These are phyloP conservation scores for Botrytis medusae DNA, from an alignment of 2,329 filamentous ascomycete genomes.

Conservation along the genomic window DNA sequence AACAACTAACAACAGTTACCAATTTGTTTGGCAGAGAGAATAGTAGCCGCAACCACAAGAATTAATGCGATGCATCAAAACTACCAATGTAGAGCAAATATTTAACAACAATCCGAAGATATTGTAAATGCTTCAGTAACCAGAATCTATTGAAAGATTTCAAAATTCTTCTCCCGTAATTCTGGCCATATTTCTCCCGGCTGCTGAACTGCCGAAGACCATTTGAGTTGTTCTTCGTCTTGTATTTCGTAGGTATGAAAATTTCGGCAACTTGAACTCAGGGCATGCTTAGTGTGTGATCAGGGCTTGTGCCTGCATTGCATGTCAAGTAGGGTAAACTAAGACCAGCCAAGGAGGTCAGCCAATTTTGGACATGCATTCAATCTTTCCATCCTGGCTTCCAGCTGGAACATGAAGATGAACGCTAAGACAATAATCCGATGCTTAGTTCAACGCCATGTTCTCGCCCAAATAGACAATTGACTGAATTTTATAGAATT, in stretches of 20 bases:
- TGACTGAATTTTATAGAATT: neutral
- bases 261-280: neutral
- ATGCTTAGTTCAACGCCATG: neutral
- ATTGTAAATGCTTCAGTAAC: neutral
- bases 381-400: neutral
- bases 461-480: neutral
- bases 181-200: neutral
- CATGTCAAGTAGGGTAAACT: neutral
- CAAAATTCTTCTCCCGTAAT: neutral
- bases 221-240: neutral
- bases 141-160: neutral
- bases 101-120: neutral
- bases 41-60: slow-evolving; percentile 2
- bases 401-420: neutral
- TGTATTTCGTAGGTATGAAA: neutral
- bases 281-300: neutral
- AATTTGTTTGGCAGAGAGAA: neutral
- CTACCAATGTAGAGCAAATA: neutral
- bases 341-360: neutral
- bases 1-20: slow-evolving; percentile 10
- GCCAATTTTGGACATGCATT: neutral
- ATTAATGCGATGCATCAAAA: neutral
- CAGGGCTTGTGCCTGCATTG: slow-evolving; percentile 9
- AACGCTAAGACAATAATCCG: neutral
- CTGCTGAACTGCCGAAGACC: neutral